Conservation (phyloP, 108 stramenopile genomes). For the Nitzschia putrida region DNA sequence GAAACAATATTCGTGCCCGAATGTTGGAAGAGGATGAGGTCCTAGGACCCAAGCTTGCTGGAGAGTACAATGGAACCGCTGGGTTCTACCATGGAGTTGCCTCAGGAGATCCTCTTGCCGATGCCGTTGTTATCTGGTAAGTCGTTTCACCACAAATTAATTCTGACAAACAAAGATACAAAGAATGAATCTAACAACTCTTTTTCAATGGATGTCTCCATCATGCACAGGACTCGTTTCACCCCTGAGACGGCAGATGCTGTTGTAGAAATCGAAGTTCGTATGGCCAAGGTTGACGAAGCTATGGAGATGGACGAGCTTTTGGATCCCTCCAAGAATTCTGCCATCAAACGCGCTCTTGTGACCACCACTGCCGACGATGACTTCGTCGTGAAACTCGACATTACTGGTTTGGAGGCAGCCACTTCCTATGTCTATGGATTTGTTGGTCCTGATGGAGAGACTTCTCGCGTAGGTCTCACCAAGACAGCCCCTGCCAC, state of each 20-base stretch:
- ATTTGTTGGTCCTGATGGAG: conserved; percentile 12
- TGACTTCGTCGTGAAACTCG: conserved; percentile 32
- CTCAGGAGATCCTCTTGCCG: conserved; percentile 28
- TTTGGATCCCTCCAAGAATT: conserved; percentile 26
- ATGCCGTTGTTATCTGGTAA: conserved; percentile 26
- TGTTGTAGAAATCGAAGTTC: conserved; percentile 15
- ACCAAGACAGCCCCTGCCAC: conserved; percentile 31
- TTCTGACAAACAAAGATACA: neutral
- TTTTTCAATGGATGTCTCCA: neutral
- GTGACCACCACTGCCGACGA: conserved; percentile 1
- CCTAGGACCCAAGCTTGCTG: conserved; percentile 15
- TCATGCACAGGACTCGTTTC: conserved; percentile 17
- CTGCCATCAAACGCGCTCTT: neutral
- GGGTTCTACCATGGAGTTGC: conserved; percentile 43
- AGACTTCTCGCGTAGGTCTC: conserved; percentile 21
- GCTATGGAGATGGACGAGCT: conserved; percentile 11
- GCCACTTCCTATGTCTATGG: conserved; percentile 31
- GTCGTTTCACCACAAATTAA: neutral
- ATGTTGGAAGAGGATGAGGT: neutral
- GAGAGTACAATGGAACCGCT: conserved; percentile 14
- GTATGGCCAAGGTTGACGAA: conserved; percentile 19
- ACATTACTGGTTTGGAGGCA: conserved; percentile 21
- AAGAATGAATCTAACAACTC: neutral
- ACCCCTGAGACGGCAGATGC: conserved; percentile 23
- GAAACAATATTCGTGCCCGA: neutral